Conservation (phyloP, 176 grass and related monocot species). For the Microstegium vimineum region DNA sequence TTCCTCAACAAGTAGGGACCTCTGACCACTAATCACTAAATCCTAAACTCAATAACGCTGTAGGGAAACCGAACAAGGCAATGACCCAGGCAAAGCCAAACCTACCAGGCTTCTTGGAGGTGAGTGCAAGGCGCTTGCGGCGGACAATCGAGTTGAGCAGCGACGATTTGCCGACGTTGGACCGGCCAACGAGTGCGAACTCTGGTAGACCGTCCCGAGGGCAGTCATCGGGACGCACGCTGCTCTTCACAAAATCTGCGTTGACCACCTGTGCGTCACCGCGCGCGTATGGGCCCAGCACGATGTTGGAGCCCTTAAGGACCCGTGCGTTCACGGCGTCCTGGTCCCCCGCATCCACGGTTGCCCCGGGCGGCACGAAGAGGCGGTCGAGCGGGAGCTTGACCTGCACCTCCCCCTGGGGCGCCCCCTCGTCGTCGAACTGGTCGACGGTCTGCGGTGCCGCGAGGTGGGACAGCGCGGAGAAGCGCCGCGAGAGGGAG, state of each 20-base stretch:
- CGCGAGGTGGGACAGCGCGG: slow-evolving; percentile 28
- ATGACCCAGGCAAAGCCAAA: neutral
- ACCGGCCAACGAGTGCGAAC: slow-evolving; percentile 85
- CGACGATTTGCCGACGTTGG: slow-evolving; percentile 92
- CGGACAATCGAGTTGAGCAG: slow-evolving; percentile 88
- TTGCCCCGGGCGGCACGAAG: slow-evolving; percentile 72
- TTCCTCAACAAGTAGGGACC: neutral
- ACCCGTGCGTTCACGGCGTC: slow-evolving; percentile 48
- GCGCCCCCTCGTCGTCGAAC: slow-evolving; percentile 19
- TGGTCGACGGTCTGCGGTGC: slow-evolving; percentile 32
- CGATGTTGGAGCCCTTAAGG: slow-evolving; percentile 90
- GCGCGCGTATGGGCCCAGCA: slow-evolving; percentile 73
- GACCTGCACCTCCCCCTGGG: slow-evolving; percentile 35
- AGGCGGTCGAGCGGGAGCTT: slow-evolving; percentile 64
- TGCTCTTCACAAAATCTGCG: slow-evolving; percentile 92
- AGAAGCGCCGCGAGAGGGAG: slow-evolving; percentile 19
- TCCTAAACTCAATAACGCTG: slow-evolving; percentile 1
- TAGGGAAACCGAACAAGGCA: slow-evolving; percentile 1
- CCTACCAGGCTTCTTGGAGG: slow-evolving; percentile 91
- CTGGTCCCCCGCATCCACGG: slow-evolving; percentile 28
- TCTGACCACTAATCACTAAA: slow-evolving; percentile 32
- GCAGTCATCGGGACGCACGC: slow-evolving; percentile 72
- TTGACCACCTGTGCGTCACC: slow-evolving; percentile 55
- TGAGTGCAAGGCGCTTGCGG: slow-evolving; percentile 88
- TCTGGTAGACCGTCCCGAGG: slow-evolving; percentile 79